Percentiles rank a stretch among this genome's conserved stretches.
phyloP scores from a whole-genome alignment of 2,329 filamentous ascomycete genomes.

The Clarireedia homoeocarpa region DNA sequence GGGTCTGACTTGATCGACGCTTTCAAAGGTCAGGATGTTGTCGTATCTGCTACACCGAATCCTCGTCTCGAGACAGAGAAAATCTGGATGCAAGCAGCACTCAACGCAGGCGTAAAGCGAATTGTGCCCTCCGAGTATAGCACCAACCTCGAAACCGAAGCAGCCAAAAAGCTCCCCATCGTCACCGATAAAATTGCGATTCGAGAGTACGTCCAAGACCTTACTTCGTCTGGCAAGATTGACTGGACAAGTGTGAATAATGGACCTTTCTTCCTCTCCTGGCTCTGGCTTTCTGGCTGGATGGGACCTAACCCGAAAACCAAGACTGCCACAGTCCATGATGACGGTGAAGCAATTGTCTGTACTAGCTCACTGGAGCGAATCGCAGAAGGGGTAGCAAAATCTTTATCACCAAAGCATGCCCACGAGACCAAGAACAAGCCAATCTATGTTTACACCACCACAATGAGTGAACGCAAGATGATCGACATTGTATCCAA shows the following conservation, averaged over 20 bases:
- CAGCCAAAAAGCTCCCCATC: conserved; percentile 6
- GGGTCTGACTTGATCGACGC: conserved; percentile 8
- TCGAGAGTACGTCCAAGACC: not conserved
- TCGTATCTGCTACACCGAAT: conserved; percentile 11
- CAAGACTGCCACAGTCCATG: conserved; percentile 5
- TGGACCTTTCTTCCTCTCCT: conserved; percentile 9
- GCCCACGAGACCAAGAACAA: conserved; percentile 17
- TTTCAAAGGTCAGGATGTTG: conserved; percentile 14
- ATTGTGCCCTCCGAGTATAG: conserved; percentile 52
- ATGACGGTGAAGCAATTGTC: conserved; percentile 12
- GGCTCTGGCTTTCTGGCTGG: conserved; percentile 8
- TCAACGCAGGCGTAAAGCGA: conserved; percentile 47
- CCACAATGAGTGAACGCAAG: conserved; percentile 10
- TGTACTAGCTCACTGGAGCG: conserved; percentile 11
- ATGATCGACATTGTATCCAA: conserved; percentile 9
- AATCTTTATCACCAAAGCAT: conserved; percentile 8
- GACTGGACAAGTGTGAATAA: conserved; percentile 8
- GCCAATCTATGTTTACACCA: conserved; percentile 11
- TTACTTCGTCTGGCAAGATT: too few species aligned
- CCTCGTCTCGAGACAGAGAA: conserved; percentile 12
- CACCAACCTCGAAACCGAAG: conserved; percentile 25
- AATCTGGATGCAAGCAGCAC: conserved; percentile 45
- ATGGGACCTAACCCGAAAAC: conserved; percentile 11
- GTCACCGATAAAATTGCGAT: conserved; percentile 12
- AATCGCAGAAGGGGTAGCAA: conserved; percentile 12